Percentiles rank a stretch among this genome's conserved stretches.
These are phyloP conservation scores for Cardiospermum halicacabum DNA, from an alignment of 345 rosid species.

Conservation along the genomic window DNA sequence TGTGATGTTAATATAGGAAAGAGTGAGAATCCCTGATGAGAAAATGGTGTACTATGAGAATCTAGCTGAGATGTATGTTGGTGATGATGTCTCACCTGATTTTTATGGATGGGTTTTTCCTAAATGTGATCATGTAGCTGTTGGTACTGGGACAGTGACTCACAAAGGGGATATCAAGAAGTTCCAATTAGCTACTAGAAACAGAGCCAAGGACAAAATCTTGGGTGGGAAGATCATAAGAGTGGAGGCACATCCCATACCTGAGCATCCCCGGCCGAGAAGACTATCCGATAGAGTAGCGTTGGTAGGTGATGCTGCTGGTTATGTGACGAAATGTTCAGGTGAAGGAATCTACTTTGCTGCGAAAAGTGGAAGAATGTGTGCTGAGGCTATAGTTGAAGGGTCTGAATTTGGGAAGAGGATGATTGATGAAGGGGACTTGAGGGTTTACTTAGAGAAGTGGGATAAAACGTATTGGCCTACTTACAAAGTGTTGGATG, in stretches of 20 bases:
- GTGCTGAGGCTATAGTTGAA: constrained; percentile 85
- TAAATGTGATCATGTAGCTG: constrained; percentile 93
- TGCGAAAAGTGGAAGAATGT: constrained; percentile 93
- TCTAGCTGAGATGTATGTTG: constrained; percentile 92
- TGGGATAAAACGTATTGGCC: constrained; percentile 98
- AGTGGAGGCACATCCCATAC: constrained; percentile 91
- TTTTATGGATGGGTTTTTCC: constrained; percentile 98
- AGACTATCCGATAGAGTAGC: constrained; percentile 66
- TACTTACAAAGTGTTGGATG: constrained; percentile 82
- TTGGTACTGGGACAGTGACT: constrained; percentile 90
- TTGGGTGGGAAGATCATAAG: constrained; percentile 82
- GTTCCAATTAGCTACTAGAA: constrained; percentile 79
- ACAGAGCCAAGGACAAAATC: constrained; percentile 89
- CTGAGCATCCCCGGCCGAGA: constrained; percentile 84
- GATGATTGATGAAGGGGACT: constrained; percentile 80
- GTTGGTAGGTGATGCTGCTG: constrained; percentile 85
- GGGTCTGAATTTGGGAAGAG: constrained; percentile 79
- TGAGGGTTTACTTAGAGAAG: constrained; percentile 91
- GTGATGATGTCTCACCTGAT: constrained; percentile 93
- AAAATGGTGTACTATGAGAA: constrained; percentile 87
- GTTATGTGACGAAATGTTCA: constrained; percentile 84
- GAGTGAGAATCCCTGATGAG: constrained; percentile 74
- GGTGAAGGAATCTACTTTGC: constrained; percentile 96
- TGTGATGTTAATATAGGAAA: too few species aligned
- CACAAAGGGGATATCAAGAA: constrained; percentile 93